Evolutionary conservation across 2,329 filamentous ascomycete genomes (phyloP), one percentile per base, ranked within the genome.

Genomic region (Penicillium hesseltinei): DNA sequence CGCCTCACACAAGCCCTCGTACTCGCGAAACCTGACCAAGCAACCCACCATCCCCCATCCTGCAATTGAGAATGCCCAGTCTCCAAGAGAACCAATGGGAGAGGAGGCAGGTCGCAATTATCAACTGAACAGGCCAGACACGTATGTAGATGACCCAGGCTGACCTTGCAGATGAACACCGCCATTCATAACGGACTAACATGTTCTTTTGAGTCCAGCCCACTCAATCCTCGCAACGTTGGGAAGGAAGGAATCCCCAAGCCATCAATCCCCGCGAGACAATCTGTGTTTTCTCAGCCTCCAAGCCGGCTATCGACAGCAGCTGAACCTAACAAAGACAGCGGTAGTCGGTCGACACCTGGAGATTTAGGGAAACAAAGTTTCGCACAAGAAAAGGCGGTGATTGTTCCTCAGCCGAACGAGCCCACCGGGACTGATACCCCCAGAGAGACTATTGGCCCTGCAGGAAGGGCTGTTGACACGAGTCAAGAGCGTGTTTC

Each of bases 1-100:
- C 25, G 61, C 53, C 21, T 63, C 60, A 31, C 59, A 64, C 42
- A 62, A 63, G 33, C 53, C 50, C 0, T 71, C 71, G 38, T 66
- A 67, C 0, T 60, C 70, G 15, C 62, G 62, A 42, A 43, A 53
- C 9, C 29, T 61, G 7, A n/a, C 51, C 25, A 67, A 58, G 21
- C 55, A 57, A 15, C 10, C 47, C 15, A 27, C 53, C 4, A 33
- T 56, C 9, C 48, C 31, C 4, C 21, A 36, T 17, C 7, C 45
- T 25, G 11, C 44, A 36, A 19, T 45, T 23, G 19, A 19, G 3
- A 4, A 25, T 31, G 1, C 11, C 23, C 35, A 7, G 8, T 10
- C 21, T 9, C 29, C 49, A 17, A 47, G 10, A 2, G 48, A 53
- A 21, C n/a, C 9, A 4, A 17, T n/a, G 21, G 29, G 9, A 17